These are phyloP conservation scores for Corrigiola litoralis DNA, from an alignment of 179 eudicot genomes.

Conservation along the genomic window DNA sequence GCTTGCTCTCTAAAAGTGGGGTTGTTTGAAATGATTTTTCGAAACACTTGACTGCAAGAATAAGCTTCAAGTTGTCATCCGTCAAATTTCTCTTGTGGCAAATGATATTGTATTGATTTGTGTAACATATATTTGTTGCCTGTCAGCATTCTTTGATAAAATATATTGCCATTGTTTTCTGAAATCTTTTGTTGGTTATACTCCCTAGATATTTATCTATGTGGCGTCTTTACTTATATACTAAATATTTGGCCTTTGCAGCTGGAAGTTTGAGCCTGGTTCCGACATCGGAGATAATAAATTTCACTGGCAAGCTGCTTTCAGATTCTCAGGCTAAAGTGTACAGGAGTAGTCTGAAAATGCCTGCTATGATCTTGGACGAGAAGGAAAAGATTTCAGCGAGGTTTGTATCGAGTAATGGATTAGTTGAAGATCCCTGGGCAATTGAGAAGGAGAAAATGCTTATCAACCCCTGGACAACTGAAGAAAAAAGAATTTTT, in stretches of 20 bases:
- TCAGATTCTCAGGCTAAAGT: conserved; percentile 50
- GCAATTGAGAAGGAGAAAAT: conserved; percentile 78
- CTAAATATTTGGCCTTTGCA: conserved; percentile 26
- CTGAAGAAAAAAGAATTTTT: conserved; percentile 66
- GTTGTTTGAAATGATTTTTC: too few relatives aligned
- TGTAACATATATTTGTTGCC: too few relatives aligned
- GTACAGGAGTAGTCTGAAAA: conserved; percentile 54
- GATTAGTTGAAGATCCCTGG: conserved; percentile 79
- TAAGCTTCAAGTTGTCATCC: too few relatives aligned
- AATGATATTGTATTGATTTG: too few relatives aligned
- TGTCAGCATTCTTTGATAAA: too few relatives aligned
- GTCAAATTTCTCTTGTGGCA: too few relatives aligned
- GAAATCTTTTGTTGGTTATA: too few relatives aligned
- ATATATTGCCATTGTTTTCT: too few relatives aligned
- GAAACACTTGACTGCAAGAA: too few relatives aligned
- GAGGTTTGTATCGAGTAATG: conserved; percentile 64
- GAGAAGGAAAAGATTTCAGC: conserved; percentile 50
- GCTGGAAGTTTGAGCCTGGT: conserved; percentile 53
- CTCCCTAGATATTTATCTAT: too few relatives aligned
- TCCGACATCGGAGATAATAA: conserved; percentile 48
- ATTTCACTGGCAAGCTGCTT: conserved; percentile 55
- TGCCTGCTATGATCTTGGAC: conserved; percentile 83
- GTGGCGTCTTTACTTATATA: neutral
- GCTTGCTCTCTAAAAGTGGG: too few relatives aligned
- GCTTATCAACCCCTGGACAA: conserved; percentile 73